phyloP scores from a whole-genome alignment of 768 basidiomycete genomes.

The Suillus ampliporus region DNA sequence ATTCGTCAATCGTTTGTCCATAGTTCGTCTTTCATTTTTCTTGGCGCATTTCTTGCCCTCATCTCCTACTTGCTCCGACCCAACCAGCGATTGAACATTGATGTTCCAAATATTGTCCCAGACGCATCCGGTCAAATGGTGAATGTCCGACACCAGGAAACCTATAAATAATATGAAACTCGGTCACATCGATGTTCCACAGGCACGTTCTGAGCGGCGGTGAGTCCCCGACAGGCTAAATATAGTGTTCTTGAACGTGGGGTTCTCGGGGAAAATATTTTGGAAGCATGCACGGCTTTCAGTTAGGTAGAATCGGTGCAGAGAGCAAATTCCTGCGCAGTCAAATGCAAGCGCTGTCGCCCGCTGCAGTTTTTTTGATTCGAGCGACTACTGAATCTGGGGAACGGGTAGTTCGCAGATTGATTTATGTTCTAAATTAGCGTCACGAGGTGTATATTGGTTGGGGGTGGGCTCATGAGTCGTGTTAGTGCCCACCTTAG shows the following conservation, averaged over 20 bases:
- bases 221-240: background rate
- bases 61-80: background rate
- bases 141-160: slow-evolving; percentile 3
- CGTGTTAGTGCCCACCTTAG: background rate
- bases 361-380: background rate
- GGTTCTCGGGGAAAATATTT: background rate
- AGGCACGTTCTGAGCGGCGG: background rate
- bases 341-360: background rate
- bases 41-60: slow-evolving; percentile 3
- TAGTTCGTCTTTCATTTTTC: background rate
- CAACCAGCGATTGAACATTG: no score
- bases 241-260: background rate
- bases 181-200: background rate
- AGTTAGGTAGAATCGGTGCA: background rate
- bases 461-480: background rate
- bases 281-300: background rate
- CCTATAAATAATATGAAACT: background rate
- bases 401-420: background rate
- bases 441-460: background rate
- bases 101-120: background rate
- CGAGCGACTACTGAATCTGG: background rate
- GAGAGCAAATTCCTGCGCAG: background rate
- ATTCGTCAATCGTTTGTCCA: slow-evolving; percentile 3
- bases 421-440: background rate
- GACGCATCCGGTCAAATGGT: background rate